A percentile compares a stretch with the other conserved stretches of the same genome.
phyloP scores from a whole-genome alignment of 2,329 filamentous ascomycete species.

The Botrytis fabae region DNA sequence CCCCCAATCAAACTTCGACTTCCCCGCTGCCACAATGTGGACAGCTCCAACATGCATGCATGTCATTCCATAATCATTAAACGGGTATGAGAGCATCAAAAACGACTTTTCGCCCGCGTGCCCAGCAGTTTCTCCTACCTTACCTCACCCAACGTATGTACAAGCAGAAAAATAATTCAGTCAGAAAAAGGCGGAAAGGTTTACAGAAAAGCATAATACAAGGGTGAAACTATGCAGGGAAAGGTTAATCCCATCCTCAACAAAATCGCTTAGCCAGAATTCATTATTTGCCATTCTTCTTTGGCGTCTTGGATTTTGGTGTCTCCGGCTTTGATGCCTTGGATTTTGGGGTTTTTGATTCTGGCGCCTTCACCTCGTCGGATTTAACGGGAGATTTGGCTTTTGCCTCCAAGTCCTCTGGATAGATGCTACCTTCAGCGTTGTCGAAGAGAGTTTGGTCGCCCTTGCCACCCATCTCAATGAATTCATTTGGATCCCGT shows the following conservation, averaged over 20 bases:
- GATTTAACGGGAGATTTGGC: constrained; percentile 8
- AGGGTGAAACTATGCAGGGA: constrained; percentile 3
- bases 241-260: neutral
- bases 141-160: neutral
- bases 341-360: neutral
- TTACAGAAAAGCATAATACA: neutral
- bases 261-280: neutral
- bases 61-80: neutral
- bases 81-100: neutral
- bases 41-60: neutral
- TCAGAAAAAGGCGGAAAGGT: neutral
- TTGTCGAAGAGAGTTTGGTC: constrained; percentile 76
- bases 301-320: constrained; percentile 12
- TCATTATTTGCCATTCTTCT: constrained; percentile 11
- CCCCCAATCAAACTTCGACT: neutral
- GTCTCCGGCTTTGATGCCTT: neutral
- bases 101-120: neutral
- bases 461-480: constrained; percentile 80
- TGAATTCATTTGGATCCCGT: constrained; percentile 73
- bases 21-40: neutral
- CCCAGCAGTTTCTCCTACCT: neutral
- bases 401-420: constrained; percentile 11
- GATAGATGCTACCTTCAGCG: constrained; percentile 44
- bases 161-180: neutral
- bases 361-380: neutral